Percentiles rank a stretch among this genome's conserved stretches.
Evolutionary conservation across 139 green algal species (phyloP).

Genomic region (Coelastrella sp.): DNA sequence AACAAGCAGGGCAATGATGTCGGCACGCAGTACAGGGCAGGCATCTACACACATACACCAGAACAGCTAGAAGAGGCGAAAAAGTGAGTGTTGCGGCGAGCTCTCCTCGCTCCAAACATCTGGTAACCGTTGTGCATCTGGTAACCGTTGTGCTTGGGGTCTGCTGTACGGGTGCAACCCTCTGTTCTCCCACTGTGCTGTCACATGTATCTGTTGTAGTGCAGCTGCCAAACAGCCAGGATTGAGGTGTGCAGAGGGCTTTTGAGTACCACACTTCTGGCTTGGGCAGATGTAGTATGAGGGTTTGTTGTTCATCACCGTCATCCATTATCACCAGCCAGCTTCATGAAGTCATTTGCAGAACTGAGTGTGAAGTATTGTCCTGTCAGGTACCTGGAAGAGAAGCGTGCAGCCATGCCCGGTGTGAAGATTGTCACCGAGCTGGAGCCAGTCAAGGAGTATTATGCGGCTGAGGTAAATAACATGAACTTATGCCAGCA

Average conservation of each 20-base stretch:
- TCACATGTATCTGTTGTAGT: too few relatives aligned
- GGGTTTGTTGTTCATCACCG: background rate
- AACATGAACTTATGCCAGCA: background rate
- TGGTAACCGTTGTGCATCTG: background rate
- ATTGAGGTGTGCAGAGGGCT: too few relatives aligned
- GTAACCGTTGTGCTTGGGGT: background rate
- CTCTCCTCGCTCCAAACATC: background rate
- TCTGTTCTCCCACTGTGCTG: too few relatives aligned
- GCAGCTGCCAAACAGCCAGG: too few relatives aligned
- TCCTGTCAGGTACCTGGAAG: conserved; percentile 41
- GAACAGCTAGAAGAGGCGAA: conserved; percentile 68
- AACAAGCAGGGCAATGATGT: conserved; percentile 84
- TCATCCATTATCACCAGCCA: background rate
- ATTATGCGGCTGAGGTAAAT: conserved; percentile 57
- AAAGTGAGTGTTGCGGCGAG: conserved; percentile 16
- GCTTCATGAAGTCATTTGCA: background rate
- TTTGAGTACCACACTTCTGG: too few relatives aligned
- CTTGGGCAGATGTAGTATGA: too few relatives aligned
- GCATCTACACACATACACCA: conserved; percentile 78
- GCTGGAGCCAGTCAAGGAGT: conserved; percentile 49
- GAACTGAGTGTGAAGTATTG: background rate
- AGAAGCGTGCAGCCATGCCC: conserved; percentile 35
- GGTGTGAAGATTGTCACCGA: conserved; percentile 45
- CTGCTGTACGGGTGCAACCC: too few relatives aligned
- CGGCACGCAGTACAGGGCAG: conserved; percentile 85